A percentile compares a stretch with the other conserved stretches of the same genome.
Evolutionary conservation across 495 filamentous ascomycete genomes (phyloP).

Genomic region (Mytilinidion resinicola): DNA sequence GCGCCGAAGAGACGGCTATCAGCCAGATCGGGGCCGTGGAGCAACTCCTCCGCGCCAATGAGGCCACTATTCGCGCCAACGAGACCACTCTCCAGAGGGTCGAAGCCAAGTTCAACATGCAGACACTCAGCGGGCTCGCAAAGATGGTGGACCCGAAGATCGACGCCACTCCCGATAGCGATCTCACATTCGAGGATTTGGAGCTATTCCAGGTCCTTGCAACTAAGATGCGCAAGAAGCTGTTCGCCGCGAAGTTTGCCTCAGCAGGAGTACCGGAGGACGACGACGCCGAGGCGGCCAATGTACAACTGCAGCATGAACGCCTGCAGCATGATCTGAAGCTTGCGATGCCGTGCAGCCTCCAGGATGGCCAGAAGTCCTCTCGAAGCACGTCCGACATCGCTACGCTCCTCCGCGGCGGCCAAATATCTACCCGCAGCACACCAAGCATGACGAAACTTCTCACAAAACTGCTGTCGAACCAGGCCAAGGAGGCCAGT

Average conservation of each 20-base stretch:
- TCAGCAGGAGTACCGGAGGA: conserved; percentile 13
- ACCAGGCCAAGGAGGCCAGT: conserved; percentile 8
- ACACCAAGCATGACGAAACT: not conserved
- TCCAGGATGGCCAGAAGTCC: too few relatives aligned
- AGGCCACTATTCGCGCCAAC: too few relatives aligned
- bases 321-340: too few relatives aligned
- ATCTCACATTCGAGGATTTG: not conserved
- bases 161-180: not conserved
- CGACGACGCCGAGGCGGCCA: conserved; percentile 2
- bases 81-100: too few relatives aligned
- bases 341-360: too few relatives aligned
- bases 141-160: not conserved
- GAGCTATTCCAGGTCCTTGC: not conserved
- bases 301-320: conserved; percentile 12
- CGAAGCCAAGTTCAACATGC: not conserved
- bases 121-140: not conserved
- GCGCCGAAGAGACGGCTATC: too few relatives aligned
- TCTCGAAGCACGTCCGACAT: too few relatives aligned
- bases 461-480: conserved; percentile 1
- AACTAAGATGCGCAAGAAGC: not conserved
- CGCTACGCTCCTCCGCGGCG: not conserved
- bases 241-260: not conserved
- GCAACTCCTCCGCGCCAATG: too few relatives aligned
- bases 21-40: too few relatives aligned
- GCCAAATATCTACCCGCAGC: not conserved